Evolutionary conservation across 2,329 filamentous ascomycete species (phyloP).

Genomic region (Penicillium sp.): DNA sequence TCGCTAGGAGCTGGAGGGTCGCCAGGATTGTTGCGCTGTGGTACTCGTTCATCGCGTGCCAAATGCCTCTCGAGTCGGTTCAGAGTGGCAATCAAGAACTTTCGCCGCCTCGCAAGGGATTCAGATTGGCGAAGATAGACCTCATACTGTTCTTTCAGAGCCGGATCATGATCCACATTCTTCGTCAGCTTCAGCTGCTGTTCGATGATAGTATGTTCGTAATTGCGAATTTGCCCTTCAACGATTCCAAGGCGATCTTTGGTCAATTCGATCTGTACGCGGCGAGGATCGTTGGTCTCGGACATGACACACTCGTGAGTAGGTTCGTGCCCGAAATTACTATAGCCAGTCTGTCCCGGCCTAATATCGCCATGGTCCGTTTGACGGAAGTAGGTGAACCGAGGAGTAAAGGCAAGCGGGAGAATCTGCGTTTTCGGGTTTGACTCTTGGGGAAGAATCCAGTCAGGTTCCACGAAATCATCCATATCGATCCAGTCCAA

Average conservation of each 20-base stretch:
- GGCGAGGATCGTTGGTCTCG: conserved; percentile 77
- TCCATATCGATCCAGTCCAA: conserved; percentile 99
- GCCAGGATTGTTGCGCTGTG: conserved; percentile 43
- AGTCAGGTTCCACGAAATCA: conserved; percentile 96
- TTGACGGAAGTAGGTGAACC: conserved; percentile 94
- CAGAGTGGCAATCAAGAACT: conserved; percentile 57
- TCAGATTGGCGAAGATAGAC: conserved; percentile 54
- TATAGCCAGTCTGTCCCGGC: conserved; percentile 71
- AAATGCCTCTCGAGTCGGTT: conserved; percentile 53
- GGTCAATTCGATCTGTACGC: conserved; percentile 82
- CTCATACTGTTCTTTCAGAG: conserved; percentile 44
- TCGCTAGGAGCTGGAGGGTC: conserved; percentile 19
- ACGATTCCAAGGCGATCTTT: conserved; percentile 74
- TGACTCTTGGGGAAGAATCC: conserved; percentile 83
- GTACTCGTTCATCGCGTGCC: conserved; percentile 42
- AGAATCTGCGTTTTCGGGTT: conserved; percentile 93
- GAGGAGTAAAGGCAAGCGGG: conserved; percentile 85
- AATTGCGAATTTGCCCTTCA: conserved; percentile 69
- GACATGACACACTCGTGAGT: conserved; percentile 97
- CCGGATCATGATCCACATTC: conserved; percentile 50
- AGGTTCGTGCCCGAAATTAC: conserved; percentile 85
- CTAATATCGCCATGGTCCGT: conserved; percentile 82
- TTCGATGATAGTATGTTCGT: conserved; percentile 68
- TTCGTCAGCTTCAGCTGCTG: conserved; percentile 61
- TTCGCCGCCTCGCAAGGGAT: conserved; percentile 54